phyloP scores from a whole-genome alignment of 2,329 filamentous ascomycete species.

The Fusarium armeniacum region DNA sequence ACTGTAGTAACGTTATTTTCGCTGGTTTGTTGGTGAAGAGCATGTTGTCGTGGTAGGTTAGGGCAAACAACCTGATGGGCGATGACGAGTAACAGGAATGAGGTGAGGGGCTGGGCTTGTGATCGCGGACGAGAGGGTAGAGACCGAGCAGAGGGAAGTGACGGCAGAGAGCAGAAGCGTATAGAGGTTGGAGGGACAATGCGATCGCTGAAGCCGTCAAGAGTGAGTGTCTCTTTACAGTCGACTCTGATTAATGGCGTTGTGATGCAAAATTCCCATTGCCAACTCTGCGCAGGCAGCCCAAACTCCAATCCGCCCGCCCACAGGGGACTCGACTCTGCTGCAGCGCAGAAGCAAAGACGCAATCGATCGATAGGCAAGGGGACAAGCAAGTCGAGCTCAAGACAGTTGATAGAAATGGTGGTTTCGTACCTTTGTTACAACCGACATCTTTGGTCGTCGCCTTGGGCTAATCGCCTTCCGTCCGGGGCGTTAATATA shows the following conservation, averaged over 20 bases:
- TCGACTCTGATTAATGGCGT: conserved; percentile 19
- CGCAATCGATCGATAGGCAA: not conserved
- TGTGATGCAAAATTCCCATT: conserved; percentile 26
- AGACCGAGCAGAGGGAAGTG: conserved; percentile 4
- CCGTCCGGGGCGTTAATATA: conserved; percentile 53
- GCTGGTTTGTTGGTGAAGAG: conserved; percentile 6
- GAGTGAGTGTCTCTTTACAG: conserved; percentile 11
- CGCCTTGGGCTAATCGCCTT: conserved; percentile 66
- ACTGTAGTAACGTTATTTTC: conserved; percentile 10
- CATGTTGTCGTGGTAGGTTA: conserved; percentile 34
- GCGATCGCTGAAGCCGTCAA: conserved; percentile 30
- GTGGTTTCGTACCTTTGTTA: conserved; percentile 66
- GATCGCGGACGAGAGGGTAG: conserved; percentile 11
- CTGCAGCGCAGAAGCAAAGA: conserved; percentile 3
- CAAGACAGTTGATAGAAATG: conserved; percentile 7
- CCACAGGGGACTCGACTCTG: conserved; percentile 20
- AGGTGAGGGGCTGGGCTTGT: conserved; percentile 26
- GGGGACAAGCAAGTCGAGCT: conserved; percentile 1
- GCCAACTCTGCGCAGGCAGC: conserved; percentile 3
- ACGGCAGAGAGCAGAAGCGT: conserved; percentile 1
- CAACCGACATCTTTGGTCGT: conserved; percentile 70
- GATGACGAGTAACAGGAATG: conserved; percentile 41
- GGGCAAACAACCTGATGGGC: conserved; percentile 43
- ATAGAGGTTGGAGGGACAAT: not conserved
- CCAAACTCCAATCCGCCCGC: not conserved